A percentile compares a stretch with the other conserved stretches of the same genome.
These are phyloP conservation scores for Solanum sitiens DNA, from an alignment of 257 asterid genomes.

Conservation along the genomic window DNA sequence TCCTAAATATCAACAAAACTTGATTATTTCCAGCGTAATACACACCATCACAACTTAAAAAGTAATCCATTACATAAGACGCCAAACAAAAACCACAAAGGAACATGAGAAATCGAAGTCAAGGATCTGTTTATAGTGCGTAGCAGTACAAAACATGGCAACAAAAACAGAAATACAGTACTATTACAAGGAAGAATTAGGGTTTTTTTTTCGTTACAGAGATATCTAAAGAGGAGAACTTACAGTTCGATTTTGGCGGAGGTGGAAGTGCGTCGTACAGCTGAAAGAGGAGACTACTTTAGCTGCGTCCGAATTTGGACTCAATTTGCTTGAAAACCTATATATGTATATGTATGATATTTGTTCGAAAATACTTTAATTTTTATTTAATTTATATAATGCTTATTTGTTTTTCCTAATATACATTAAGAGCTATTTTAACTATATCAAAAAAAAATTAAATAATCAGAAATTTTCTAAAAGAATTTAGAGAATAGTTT, in stretches of 20 bases:
- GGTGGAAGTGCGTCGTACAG: not conserved
- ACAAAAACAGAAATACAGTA: not conserved
- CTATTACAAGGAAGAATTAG: not conserved
- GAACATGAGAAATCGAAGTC: not conserved
- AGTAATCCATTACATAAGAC: not conserved
- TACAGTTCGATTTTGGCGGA: not conserved
- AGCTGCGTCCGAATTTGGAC: not conserved
- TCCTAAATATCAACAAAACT: not conserved
- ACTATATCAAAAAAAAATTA: too few relatives aligned
- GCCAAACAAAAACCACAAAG: not conserved
- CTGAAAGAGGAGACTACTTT: not conserved
- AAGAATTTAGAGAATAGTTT: too few relatives aligned
- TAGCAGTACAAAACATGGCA: not conserved
- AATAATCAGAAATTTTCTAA: too few relatives aligned
- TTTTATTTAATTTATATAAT: too few relatives aligned
- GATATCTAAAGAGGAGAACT: not conserved
- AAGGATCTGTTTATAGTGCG: not conserved
- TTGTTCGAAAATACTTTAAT: too few relatives aligned
- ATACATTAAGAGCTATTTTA: too few relatives aligned
- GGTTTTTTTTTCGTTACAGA: not conserved
- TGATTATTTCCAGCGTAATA: not conserved
- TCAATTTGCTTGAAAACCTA: not conserved
- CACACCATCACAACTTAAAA: not conserved
- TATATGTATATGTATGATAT: too few relatives aligned
- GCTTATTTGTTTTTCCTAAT: too few relatives aligned